Base-by-base conservation (phyloP, 108 stramenopile genomes). In the Nitzschia palea region DNA sequence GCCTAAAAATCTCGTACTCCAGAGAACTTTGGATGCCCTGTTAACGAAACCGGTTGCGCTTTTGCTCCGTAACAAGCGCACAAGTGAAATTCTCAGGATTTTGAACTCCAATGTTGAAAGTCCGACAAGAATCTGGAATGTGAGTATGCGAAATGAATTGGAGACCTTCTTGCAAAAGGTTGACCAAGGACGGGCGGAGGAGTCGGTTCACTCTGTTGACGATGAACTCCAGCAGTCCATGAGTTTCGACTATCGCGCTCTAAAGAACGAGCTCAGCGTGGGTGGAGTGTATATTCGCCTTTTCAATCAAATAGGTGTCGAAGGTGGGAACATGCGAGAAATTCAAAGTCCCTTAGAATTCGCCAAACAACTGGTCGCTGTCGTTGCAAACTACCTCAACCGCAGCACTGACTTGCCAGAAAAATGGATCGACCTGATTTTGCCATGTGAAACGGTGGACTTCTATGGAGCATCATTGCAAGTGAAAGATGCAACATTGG, bases 241-340 rank as follows among this genome's bases (percentile, higher is more conserved):
- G 20, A 44, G 30, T 34, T 90, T 94, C 53, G 36, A 60, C 15
- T 88, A 76, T 62, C 60, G 36, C 18, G 36, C 64, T 17, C 57
- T 94, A 26, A 57, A 75, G 31, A 57, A 88, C 26, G 87, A 90
- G 60, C 15, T 90, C 9, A 64, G 52, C 23, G 76, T 94, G 37
- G 85, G 79, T 32, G 88, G 86, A 0, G 65, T 94, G 6, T 94
- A 88, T 73, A 62, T 94, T 18, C 71, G 88, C 4, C 47, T 90
- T 5, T 90, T 88, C 80, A 81, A 86, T 33, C 66, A 68, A 27
- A 52, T 79, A 29, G 84, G 78, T 0, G 48, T 67, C 30, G 80
- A 77, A 42, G 69, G 62, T 22, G 85, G 80, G 40, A 77, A 45
- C n/a, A 52, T 86, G 9, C 63, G 67, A 25, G 74, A 87, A 20